phyloP scores from a whole-genome alignment of 1,284 basidiomycete genomes.

The Ceratobasidium sp. region DNA sequence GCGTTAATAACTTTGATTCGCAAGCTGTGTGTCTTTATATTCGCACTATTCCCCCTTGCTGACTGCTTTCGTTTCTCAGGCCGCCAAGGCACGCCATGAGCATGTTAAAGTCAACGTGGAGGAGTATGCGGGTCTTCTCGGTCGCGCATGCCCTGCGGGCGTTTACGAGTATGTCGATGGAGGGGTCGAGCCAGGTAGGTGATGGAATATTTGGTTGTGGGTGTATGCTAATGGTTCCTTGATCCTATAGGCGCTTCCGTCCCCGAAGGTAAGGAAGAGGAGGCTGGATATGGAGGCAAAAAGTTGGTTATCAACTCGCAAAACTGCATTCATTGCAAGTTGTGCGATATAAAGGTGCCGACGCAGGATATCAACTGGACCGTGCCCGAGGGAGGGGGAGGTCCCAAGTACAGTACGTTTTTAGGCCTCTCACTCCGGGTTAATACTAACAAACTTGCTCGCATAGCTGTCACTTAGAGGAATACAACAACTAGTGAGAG shows the following conservation, averaged over 20 bases:
- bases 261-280: slow-evolving; percentile 59
- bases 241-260: not conserved
- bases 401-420: slow-evolving; percentile 88
- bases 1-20: slow-evolving; percentile 53
- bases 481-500: not conserved
- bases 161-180: slow-evolving; percentile 96
- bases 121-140: slow-evolving; percentile 86
- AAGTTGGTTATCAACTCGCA: slow-evolving; percentile 96
- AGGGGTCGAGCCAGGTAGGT: slow-evolving; percentile 53
- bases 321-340: slow-evolving; percentile 93
- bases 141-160: slow-evolving; percentile 90
- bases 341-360: slow-evolving; percentile 92
- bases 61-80: slow-evolving; percentile 56
- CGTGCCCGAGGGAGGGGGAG: slow-evolving; percentile 91
- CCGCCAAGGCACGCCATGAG: slow-evolving; percentile 57
- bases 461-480: slow-evolving; percentile 26
- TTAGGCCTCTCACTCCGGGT: not conserved
- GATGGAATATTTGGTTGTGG: not conserved
- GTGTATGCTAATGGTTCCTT: not conserved
- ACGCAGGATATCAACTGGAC: slow-evolving; percentile 95
- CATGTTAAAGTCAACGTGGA: slow-evolving; percentile 82
- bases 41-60: slow-evolving; percentile 58
- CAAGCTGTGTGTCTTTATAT: slow-evolving; percentile 59
- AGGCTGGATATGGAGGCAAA: slow-evolving; percentile 75
- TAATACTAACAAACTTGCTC: not conserved